These are phyloP conservation scores for Collybiopsis luxurians DNA, from an alignment of 768 basidiomycete species.

Conservation along the genomic window DNA sequence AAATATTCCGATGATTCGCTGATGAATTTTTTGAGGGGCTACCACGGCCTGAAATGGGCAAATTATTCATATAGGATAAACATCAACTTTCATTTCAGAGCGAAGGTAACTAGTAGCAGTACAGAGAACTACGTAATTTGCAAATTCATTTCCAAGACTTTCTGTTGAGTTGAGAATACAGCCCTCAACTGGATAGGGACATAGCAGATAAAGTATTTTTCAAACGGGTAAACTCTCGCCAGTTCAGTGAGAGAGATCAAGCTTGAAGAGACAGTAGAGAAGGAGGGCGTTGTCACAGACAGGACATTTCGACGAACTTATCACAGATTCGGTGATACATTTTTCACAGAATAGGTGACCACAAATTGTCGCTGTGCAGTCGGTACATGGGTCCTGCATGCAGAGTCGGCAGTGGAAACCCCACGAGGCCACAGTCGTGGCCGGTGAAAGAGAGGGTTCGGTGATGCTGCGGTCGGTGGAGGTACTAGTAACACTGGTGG, in stretches of 20 bases:
- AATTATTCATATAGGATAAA: too few relatives aligned
- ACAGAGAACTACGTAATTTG: too few relatives aligned
- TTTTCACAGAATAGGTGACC: conserved; percentile 62
- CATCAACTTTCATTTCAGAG: too few relatives aligned
- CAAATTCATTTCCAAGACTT: too few relatives aligned
- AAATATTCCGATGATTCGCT: too few relatives aligned
- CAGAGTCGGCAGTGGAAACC: conserved; percentile 51
- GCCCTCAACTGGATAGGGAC: too few relatives aligned
- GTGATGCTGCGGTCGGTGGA: neutral
- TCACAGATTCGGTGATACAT: conserved; percentile 51
- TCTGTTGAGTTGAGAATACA: too few relatives aligned
- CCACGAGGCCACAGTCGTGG: neutral
- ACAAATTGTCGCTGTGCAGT: conserved; percentile 58
- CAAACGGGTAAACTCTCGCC: too few relatives aligned
- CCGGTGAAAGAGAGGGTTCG: neutral
- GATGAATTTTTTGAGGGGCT: too few relatives aligned
- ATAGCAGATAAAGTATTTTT: too few relatives aligned
- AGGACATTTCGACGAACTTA: conserved; percentile 46
- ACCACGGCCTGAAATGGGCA: too few relatives aligned
- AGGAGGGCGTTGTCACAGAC: conserved; percentile 49
- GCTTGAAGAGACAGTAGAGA: conserved; percentile 52
- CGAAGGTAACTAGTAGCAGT: too few relatives aligned
- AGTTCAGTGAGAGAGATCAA: conserved; percentile 37
- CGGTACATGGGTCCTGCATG: conserved; percentile 43
- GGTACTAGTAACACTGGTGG: neutral